Percentiles rank a stretch among this genome's conserved stretches.
These are phyloP conservation scores for Citeromyces siamensis DNA, from an alignment of 1,139 yeast species.

Conservation along the genomic window DNA sequence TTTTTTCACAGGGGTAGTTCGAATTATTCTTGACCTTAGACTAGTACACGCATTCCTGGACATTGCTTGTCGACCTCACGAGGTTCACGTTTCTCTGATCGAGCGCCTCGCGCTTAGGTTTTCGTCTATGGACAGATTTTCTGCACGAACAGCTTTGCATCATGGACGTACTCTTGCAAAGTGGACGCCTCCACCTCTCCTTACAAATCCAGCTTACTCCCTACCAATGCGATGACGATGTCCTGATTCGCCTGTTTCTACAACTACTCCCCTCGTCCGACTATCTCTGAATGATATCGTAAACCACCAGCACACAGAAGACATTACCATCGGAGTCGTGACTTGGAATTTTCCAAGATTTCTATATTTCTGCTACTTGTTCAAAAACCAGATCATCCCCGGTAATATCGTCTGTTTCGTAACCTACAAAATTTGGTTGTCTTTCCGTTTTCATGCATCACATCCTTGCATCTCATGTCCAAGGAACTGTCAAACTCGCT, in stretches of 20 bases:
- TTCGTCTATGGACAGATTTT: slow-evolving; percentile 38
- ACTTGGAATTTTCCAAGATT: no score
- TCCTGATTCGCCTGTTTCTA: slow-evolving; percentile 82
- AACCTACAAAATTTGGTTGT: no score
- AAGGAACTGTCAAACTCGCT: not conserved
- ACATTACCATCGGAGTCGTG: slow-evolving; percentile 79
- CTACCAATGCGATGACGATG: slow-evolving; percentile 78
- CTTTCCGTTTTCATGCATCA: no score
- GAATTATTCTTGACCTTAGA: no score
- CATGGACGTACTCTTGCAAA: slow-evolving; percentile 51
- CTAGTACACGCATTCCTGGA: slow-evolving; percentile 11
- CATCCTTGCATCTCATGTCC: not conserved
- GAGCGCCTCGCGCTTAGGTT: slow-evolving; percentile 12
- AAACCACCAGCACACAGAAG: slow-evolving; percentile 73
- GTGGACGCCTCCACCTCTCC: slow-evolving; percentile 43
- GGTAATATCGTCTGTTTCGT: no score
- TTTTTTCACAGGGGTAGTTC: no score
- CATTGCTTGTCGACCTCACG: slow-evolving; percentile 32
- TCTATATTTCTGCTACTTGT: no score
- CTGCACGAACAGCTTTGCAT: slow-evolving; percentile 79
- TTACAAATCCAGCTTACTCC: slow-evolving; percentile 64
- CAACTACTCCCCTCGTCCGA: slow-evolving; percentile 93
- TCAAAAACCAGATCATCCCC: no score
- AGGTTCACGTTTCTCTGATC: slow-evolving; percentile 21
- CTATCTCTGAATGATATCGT: slow-evolving; percentile 64